phyloP scores from a whole-genome alignment of 2,329 filamentous ascomycete species.

The Gnomoniopsis sp. region DNA sequence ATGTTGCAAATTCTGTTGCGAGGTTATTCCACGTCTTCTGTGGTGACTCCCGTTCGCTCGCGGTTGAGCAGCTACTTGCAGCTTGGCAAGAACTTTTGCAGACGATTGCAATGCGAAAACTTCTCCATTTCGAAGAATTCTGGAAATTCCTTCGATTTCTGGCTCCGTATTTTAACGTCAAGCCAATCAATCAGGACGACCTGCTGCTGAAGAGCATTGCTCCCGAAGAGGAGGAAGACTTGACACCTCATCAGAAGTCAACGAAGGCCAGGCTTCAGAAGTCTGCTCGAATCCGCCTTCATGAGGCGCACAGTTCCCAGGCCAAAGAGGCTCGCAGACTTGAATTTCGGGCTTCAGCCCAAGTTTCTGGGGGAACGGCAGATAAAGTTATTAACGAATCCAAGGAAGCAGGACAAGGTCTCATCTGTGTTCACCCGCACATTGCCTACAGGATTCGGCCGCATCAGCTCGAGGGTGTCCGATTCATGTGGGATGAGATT shows the following conservation, averaged over 20 bases:
- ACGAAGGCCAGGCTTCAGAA: conserved; percentile 46
- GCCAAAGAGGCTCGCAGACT: conserved; percentile 44
- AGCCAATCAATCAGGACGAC: neutral
- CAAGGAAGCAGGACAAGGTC: conserved; percentile 56
- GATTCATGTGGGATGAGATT: conserved; percentile 86
- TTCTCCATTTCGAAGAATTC: neutral
- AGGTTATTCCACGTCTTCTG: conserved; percentile 9
- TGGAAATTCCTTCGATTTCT: conserved; percentile 6
- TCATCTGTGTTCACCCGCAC: conserved; percentile 61
- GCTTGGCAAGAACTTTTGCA: neutral
- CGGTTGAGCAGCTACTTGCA: neutral
- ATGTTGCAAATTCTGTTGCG: neutral
- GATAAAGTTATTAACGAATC: conserved; percentile 64
- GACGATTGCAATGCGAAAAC: conserved; percentile 12
- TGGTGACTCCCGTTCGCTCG: neutral
- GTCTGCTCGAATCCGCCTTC: conserved; percentile 50
- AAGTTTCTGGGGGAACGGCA: conserved; percentile 40
- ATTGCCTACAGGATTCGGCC: conserved; percentile 68
- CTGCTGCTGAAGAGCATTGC: conserved; percentile 18
- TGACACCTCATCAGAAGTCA: conserved; percentile 41
- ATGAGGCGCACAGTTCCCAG: conserved; percentile 51
- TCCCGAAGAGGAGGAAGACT: conserved; percentile 26
- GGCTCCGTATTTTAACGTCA: conserved; percentile 1
- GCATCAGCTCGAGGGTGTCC: conserved; percentile 78
- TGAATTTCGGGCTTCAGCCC: conserved; percentile 41